Conservation (phyloP, 1,284 basidiomycete species). For the Cystobasidium pallidum region DNA sequence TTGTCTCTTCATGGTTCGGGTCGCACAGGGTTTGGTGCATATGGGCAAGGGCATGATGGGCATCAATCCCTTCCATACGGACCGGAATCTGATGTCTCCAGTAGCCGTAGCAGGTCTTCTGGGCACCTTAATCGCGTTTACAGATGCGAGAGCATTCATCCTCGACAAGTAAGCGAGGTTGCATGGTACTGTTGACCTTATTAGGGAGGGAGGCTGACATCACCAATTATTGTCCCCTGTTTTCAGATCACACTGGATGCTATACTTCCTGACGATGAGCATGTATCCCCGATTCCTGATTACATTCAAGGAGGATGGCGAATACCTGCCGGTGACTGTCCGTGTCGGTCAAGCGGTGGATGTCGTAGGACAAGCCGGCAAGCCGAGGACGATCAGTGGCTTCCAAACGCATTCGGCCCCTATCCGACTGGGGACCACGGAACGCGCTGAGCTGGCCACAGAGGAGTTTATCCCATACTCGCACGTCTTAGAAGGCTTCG, state of each 20-base stretch:
- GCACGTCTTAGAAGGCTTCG: conserved; percentile 83
- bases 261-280: conserved; percentile 89
- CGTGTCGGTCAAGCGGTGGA: conserved; percentile 91
- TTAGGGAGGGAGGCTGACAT: too few species aligned
- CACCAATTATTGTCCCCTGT: too few species aligned
- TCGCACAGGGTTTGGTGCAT: conserved; percentile 94
- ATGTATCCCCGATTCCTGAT: conserved; percentile 99
- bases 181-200: too few species aligned
- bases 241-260: conserved; percentile 97
- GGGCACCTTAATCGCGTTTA: conserved; percentile 86
- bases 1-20: conserved; percentile 93
- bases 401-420: conserved; percentile 98
- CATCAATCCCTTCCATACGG: conserved; percentile 96
- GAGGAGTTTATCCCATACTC: conserved; percentile 88
- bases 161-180: conserved; percentile 34
- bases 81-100: conserved; percentile 85
- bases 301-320: conserved; percentile 88
- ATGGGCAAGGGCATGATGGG: conserved; percentile 99
- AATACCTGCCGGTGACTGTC: conserved; percentile 83
- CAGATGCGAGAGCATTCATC: conserved; percentile 77
- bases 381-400: conserved; percentile 85
- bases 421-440: conserved; percentile 88
- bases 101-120: conserved; percentile 90
- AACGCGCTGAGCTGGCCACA: conserved; percentile 92
- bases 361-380: conserved; percentile 86